A percentile compares a stretch with the other conserved stretches of the same genome.
Evolutionary conservation across 1,284 basidiomycete species (phyloP).

Genomic region (Puccinia triticina): DNA sequence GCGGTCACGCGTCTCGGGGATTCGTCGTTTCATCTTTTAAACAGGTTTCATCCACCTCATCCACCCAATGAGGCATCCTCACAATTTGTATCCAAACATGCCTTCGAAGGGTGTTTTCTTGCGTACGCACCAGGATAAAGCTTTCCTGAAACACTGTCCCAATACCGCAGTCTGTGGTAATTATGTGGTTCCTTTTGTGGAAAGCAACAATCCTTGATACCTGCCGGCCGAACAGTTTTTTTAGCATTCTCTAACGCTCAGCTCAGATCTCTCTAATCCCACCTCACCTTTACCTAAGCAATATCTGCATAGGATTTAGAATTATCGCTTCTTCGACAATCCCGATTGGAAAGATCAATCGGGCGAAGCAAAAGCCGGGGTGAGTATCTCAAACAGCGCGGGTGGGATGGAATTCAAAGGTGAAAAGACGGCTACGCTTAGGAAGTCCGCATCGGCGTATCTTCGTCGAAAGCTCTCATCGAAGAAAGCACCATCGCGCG

Average conservation of each 20-base stretch:
- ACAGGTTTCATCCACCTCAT: constrained; percentile 10
- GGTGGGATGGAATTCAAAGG: not conserved
- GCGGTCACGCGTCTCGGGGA: not conserved
- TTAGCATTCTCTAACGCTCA: not conserved
- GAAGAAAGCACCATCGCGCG: constrained; percentile 21
- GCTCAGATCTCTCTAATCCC: not conserved
- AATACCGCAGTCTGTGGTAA: not conserved
- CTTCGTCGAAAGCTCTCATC: constrained; percentile 27
- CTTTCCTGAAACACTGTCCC: constrained; percentile 14
- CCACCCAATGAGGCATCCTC: not conserved
- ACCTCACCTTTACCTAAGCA: not conserved
- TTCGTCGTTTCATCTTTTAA: not conserved
- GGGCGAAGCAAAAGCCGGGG: not conserved
- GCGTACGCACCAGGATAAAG: not conserved
- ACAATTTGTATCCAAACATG: not conserved
- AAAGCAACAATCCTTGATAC: not conserved
- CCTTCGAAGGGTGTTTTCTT: not conserved
- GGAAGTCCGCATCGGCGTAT: constrained; percentile 26
- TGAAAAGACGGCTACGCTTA: not conserved
- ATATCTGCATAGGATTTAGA: too few species aligned
- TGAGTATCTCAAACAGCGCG: not conserved
- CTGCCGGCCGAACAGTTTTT: not conserved
- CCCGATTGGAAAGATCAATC: not conserved
- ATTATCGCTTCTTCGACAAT: too few species aligned
- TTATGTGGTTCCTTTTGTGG: not conserved